A percentile compares a stretch with the other conserved stretches of the same genome.
Conservation (phyloP, 2,329 filamentous ascomycete species). For the Fusarium albosuccineum region DNA sequence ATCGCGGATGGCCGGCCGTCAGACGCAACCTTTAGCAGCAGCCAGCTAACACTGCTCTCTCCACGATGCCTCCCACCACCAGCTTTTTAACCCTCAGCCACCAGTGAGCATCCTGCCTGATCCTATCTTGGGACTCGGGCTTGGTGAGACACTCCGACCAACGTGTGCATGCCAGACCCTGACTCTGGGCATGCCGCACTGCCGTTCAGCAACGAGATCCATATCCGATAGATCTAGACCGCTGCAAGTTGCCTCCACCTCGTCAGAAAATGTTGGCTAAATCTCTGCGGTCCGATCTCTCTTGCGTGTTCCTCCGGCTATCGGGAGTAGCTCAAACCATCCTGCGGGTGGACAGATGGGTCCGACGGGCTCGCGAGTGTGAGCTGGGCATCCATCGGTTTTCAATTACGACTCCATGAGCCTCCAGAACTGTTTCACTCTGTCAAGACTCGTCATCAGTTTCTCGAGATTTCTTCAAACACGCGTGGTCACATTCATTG, state of each 20-base stretch:
- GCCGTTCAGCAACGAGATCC: not conserved
- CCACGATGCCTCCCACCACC: constrained; percentile 18
- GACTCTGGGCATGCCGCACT: not conserved
- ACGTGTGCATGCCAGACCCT: constrained; percentile 18
- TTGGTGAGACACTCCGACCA: constrained; percentile 20
- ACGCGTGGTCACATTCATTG: constrained; percentile 10
- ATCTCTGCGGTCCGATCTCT: not conserved
- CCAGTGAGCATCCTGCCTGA: not conserved
- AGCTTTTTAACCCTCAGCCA: constrained; percentile 15
- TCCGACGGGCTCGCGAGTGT: not conserved
- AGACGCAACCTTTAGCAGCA: constrained; percentile 6
- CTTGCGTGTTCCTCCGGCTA: not conserved
- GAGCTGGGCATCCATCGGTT: no score
- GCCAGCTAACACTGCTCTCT: not conserved
- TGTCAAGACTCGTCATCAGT: no score
- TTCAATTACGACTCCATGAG: no score
- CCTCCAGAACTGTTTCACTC: no score
- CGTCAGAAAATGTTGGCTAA: not conserved
- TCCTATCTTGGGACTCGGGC: constrained; percentile 12
- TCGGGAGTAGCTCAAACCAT: constrained; percentile 3
- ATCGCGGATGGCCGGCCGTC: constrained; percentile 26
- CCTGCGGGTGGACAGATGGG: not conserved
- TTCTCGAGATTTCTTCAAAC: not conserved
- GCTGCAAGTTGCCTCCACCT: no score
- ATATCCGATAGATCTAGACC: no score